These are phyloP conservation scores for Lachnellula suecica DNA, from an alignment of 2,329 filamentous ascomycete genomes.

Conservation along the genomic window DNA sequence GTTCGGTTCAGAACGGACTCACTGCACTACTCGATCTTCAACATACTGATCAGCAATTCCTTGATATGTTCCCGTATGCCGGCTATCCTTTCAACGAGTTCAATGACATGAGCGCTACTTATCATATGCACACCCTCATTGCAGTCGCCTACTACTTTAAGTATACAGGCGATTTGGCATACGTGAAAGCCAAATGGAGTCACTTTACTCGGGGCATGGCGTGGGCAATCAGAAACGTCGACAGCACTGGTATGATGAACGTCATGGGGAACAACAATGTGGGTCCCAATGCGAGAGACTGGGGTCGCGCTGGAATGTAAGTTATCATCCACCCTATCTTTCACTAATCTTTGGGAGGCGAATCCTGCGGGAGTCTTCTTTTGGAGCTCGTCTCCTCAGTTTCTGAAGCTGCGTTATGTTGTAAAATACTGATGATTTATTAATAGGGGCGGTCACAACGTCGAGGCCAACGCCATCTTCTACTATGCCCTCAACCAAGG, in stretches of 20 bases:
- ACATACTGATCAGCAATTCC: conserved; percentile 33
- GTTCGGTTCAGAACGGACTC: conserved; percentile 46
- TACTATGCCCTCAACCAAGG: conserved; percentile 50
- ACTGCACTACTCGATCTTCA: conserved; percentile 42
- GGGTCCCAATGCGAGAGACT: no score
- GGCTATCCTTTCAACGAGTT: conserved; percentile 42
- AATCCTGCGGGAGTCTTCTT: no score
- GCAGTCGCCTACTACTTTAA: conserved; percentile 57
- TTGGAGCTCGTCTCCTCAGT: conserved; percentile 21
- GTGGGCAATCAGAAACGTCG: conserved; percentile 40
- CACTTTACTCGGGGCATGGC: conserved; percentile 47
- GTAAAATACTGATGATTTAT: conserved; percentile 25
- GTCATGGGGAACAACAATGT: no score
- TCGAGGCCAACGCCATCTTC: conserved; percentile 25
- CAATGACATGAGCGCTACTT: conserved; percentile 50
- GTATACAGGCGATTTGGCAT: conserved; percentile 51
- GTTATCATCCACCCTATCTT: no score
- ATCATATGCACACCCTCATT: conserved; percentile 58
- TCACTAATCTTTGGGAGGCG: no score
- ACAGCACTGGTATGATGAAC: conserved; percentile 32
- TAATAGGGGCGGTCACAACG: conserved; percentile 27
- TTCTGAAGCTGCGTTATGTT: no score
- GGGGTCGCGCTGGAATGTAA: no score
- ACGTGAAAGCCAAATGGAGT: conserved; percentile 46
- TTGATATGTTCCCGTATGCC: conserved; percentile 49